Percentiles rank a stretch among this genome's conserved stretches.
phyloP scores from a whole-genome alignment of 1,139 yeast genomes.

The Kurtzmaniella natalensis region DNA sequence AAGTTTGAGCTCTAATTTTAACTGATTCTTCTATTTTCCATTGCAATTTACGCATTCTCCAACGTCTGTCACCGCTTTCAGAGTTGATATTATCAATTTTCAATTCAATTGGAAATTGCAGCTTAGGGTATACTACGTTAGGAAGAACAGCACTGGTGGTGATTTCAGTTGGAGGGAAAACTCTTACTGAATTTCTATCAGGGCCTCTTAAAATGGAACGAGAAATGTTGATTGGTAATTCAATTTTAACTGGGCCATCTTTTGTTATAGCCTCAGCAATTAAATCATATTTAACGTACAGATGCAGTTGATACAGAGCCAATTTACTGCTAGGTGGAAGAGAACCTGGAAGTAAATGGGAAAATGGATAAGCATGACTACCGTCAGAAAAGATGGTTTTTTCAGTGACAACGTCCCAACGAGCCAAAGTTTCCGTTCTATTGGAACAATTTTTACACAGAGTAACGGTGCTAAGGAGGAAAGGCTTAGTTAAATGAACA shows the following conservation, averaged over 20 bases:
- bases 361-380: conserved; percentile 85
- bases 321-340: conserved; percentile 74
- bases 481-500: conserved; percentile 61
- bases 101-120: conserved; percentile 78
- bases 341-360: conserved; percentile 89
- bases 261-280: conserved; percentile 54
- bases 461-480: conserved; percentile 45
- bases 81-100: conserved; percentile 73
- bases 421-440: conserved; percentile 59
- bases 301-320: conserved; percentile 49
- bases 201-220: conserved; percentile 79
- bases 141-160: conserved; percentile 86
- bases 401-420: conserved; percentile 79
- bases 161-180: conserved; percentile 93
- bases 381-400: conserved; percentile 57
- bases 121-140: conserved; percentile 82
- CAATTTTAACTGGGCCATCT: conserved; percentile 37
- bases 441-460: conserved; percentile 56
- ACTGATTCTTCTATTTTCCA: conserved; percentile 91
- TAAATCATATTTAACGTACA: conserved; percentile 67
- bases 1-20: conserved; percentile 55
- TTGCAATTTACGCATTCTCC: conserved; percentile 86
- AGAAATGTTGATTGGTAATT: conserved; percentile 69
- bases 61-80: conserved; percentile 52
- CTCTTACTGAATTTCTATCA: conserved; percentile 80